Base-by-base conservation (phyloP, 768 basidiomycete species). In the Mycena filopes region DNA sequence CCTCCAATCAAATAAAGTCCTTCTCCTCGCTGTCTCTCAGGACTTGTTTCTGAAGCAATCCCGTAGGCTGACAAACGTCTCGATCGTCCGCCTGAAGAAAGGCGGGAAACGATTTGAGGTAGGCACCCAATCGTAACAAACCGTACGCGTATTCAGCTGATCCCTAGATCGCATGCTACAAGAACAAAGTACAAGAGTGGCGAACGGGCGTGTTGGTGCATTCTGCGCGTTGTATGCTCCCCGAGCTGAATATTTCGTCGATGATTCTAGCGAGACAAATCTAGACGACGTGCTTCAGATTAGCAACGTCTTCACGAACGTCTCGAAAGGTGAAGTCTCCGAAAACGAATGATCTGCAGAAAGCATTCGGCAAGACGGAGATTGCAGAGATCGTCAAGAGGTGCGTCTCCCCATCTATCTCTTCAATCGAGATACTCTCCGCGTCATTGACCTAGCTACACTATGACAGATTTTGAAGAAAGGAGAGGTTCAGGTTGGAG, bases 141-240 rank as follows among this genome's bases (percentile, higher is more conserved):
- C 43, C 45, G 21, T 54, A 33, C 10, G 63, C 45, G 25, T 26
- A 48, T 29, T 49, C 21, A 46, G 25, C 16, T 20, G 25, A 54
- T 29, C 31, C 48, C 4, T 67, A 92, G 97, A 93, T 99, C 72
- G 97, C 98, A 40, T 98, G 96, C 78, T 99, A 99, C 83, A 97
- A 98, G 84, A 99, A 99, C 80, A 98, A 98, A 79, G 98, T 99
- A 28, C 94, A 96, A 71, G 96, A 98, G 76, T 99, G 91, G 88
- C 83, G 98, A 63, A 94, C 87, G 62, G 96, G 96, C 66, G 92
- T 97, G 90, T 94, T 78, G 75, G 90, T 47, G 38, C 38, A 28
- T 31, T 33, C 11, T 31, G 36, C 46, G 12, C 25, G 31, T 55
- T 16, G 60, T 5, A 46, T 33, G 43, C 23, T 36, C n/a, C 10